Evolutionary conservation across 208 protist species (phyloP), one percentile per base, ranked within the genome.

Genomic region (Trypanosoma melophagium): DNA sequence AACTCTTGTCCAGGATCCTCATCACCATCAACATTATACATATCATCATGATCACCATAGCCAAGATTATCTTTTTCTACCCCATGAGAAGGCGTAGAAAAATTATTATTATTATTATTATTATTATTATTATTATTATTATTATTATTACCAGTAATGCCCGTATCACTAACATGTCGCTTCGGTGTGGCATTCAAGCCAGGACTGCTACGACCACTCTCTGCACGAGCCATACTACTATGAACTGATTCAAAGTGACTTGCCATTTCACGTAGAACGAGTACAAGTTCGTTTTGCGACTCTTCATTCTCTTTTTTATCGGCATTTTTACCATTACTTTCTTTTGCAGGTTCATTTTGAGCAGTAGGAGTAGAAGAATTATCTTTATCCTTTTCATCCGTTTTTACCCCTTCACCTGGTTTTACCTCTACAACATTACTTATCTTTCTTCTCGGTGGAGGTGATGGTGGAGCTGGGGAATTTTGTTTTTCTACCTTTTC

Each of bases 221-320:
- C 38, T 17, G 45, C 25, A 44, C 44, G n/a, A n/a, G 2, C 21
- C 8, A 16, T 24, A 44, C 28, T 35, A 21, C 40, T 31, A 24
- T 53, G 24, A 12, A 67, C 38, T 57, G 40, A 51, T 24, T 77
- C 60, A 61, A 70, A 70, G 65, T 79, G 76, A 24, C 60, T 55
- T 21, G 78, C 66, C 74, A 87, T 76, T 60, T 83, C 74, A 19
- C 59, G 50, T 58, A 87, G 42, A 54, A 87, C 74, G 25, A 55
- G 24, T 5, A 60, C 64, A 63, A 86, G 55, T 50, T 74, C 69
- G 25, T 45, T 55, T 45, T 22, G 56, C 5, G 49, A 42, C 57
- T 31, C 21, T 14, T 21, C 35, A 44, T 12, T 12, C 2, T 16
- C 68, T 45, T 56, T 49, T 2, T 14, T 31, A 24, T 51, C 16